Conservation (phyloP, 352 stramenopile genomes). For the Blastocystis sp. region DNA sequence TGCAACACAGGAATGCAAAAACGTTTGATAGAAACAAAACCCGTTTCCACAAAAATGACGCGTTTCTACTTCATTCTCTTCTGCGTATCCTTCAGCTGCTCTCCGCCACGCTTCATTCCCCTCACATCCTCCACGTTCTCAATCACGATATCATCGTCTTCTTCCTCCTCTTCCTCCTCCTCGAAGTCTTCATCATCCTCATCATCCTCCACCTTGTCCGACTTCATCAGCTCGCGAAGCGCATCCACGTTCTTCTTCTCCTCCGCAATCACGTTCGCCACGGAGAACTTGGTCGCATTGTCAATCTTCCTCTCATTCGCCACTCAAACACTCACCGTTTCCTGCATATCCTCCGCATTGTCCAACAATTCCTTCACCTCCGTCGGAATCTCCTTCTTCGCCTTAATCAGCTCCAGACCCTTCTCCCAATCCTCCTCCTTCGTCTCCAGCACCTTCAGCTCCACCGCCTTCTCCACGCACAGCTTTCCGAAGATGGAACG, state of each 20-base stretch:
- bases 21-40: too few species aligned
- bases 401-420: conserved; percentile 13
- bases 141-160: conserved; percentile 35
- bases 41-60: conserved; percentile 4
- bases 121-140: conserved; percentile 32
- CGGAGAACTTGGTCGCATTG: conserved; percentile 7
- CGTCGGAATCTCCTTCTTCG: background rate
- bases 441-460: conserved; percentile 3
- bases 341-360: background rate
- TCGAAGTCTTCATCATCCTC: conserved; percentile 3
- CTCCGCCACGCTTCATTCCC: conserved; percentile 12
- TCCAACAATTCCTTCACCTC: conserved; percentile 26
- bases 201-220: conserved; percentile 17
- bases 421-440: conserved; percentile 23
- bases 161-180: conserved; percentile 50
- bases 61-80: conserved; percentile 7
- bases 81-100: background rate
- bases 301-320: background rate
- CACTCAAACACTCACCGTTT: background rate
- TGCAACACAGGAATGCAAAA: too few species aligned
- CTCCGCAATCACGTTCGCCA: conserved; percentile 45
- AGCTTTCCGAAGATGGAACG: background rate
- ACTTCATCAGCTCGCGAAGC: conserved; percentile 32
- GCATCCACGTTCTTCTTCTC: conserved; percentile 46
- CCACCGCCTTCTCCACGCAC: conserved; percentile 25